Conservation (phyloP, 768 basidiomycete species). For the Kwoniella europaea region DNA sequence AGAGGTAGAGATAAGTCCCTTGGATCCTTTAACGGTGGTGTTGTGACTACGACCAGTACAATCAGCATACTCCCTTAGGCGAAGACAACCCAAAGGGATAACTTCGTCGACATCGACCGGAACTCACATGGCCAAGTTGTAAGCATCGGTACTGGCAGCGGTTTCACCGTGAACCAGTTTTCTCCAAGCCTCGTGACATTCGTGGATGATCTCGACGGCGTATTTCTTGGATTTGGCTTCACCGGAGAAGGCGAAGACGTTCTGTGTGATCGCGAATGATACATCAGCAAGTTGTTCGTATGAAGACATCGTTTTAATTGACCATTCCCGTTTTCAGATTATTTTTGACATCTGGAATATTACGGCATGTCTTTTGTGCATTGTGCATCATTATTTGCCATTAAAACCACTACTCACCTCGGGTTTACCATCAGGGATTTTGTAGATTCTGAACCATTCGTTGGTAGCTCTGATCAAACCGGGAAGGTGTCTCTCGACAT, state of each 20-base stretch:
- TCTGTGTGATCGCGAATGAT: constrained; percentile 67
- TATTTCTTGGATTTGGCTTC: constrained; percentile 99
- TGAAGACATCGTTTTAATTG: no score
- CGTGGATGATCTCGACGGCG: constrained; percentile 97
- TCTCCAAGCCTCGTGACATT: constrained; percentile 98
- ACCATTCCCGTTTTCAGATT: no score
- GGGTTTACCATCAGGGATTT: constrained; percentile 61
- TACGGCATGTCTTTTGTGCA: no score
- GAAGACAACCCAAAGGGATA: neutral
- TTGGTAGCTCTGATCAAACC: constrained; percentile 96
- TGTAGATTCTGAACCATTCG: constrained; percentile 85
- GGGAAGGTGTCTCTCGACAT: constrained; percentile 96
- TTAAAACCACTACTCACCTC: no score
- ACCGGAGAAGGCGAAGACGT: constrained; percentile 98
- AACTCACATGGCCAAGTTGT: constrained; percentile 84
- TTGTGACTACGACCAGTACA: constrained; percentile 67
- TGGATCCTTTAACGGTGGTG: constrained; percentile 74
- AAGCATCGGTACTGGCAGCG: constrained; percentile 71
- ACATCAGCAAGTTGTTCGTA: no score
- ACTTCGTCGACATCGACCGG: neutral
- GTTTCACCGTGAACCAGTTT: constrained; percentile 80
- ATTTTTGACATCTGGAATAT: no score
- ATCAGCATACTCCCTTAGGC: neutral
- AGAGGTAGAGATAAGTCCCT: constrained; percentile 68
- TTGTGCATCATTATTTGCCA: no score